A percentile compares a stretch with the other conserved stretches of the same genome.
phyloP scores from a whole-genome alignment of 1,284 basidiomycete genomes.

The Ceratobasidium sp. region DNA sequence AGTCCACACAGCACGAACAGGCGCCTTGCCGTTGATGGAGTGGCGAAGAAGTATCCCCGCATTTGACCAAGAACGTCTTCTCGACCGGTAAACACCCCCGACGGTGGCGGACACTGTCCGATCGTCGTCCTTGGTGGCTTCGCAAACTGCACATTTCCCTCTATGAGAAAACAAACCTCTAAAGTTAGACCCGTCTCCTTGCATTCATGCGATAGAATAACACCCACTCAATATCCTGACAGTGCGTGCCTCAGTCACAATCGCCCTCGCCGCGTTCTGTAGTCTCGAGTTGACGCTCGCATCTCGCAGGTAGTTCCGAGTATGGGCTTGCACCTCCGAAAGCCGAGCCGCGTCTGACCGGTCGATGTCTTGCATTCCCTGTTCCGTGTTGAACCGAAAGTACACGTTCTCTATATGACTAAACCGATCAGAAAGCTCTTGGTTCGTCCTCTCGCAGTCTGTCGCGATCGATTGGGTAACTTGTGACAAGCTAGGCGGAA shows the following conservation, averaged over 20 bases:
- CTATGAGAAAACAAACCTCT: too few species aligned
- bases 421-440: background rate
- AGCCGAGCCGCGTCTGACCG: background rate
- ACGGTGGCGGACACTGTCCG: slow-evolving; percentile 4
- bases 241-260: too few species aligned
- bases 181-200: too few species aligned
- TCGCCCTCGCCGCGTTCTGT: too few species aligned
- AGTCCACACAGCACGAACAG: slow-evolving; percentile 27
- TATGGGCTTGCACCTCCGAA: slow-evolving; percentile 1
- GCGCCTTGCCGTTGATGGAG: background rate
- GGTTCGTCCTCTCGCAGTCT: background rate
- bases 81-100: slow-evolving; percentile 6
- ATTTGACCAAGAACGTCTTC: slow-evolving; percentile 4
- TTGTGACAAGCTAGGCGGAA: too few species aligned
- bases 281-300: too few species aligned
- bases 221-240: too few species aligned
- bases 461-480: background rate
- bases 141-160: too few species aligned
- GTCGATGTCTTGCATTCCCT: slow-evolving; percentile 28
- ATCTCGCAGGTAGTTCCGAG: background rate
- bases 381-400: slow-evolving; percentile 28
- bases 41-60: background rate
- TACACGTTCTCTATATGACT: background rate
- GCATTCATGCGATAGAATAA: too few species aligned
- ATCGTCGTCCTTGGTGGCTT: too few species aligned